Evolutionary conservation across 306 rosid genomes (phyloP).

Genomic region (Hippophae tibetana): DNA sequence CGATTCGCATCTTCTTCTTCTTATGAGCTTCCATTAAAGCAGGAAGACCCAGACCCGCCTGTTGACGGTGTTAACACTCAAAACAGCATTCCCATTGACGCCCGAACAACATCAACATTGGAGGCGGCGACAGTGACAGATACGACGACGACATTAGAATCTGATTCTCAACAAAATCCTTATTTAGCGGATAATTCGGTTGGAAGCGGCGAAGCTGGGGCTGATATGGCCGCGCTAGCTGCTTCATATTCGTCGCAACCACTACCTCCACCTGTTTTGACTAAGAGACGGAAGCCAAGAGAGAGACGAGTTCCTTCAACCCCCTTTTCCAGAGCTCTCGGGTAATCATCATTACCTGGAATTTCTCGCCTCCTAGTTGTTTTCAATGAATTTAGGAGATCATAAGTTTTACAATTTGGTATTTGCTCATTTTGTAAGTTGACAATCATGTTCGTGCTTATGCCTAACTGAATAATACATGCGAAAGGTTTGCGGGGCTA

Average conservation of each 20-base stretch:
- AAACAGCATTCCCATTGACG: neutral
- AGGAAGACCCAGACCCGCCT: neutral
- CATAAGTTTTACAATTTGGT: too few relatives aligned
- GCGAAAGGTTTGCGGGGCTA: slow-evolving; percentile 64
- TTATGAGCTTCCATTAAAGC: slow-evolving; percentile 2
- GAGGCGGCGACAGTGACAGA: too few relatives aligned
- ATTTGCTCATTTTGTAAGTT: too few relatives aligned
- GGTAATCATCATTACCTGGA: slow-evolving; percentile 14
- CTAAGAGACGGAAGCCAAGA: slow-evolving; percentile 35
- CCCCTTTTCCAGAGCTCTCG: slow-evolving; percentile 44
- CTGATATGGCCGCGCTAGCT: neutral
- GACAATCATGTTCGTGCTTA: neutral
- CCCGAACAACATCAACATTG: neutral
- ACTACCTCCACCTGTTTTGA: neutral
- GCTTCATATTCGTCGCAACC: neutral
- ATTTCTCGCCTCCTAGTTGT: too few relatives aligned
- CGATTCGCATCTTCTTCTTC: neutral
- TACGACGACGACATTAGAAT: neutral
- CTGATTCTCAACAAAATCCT: neutral
- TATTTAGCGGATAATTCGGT: neutral
- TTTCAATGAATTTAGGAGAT: too few relatives aligned
- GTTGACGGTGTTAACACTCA: neutral
- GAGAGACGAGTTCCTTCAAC: slow-evolving; percentile 53
- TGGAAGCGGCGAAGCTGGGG: neutral
- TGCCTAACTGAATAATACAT: neutral